Percentiles rank a stretch among this genome's conserved stretches.
These are phyloP conservation scores for Thielaviopsis punctulata DNA, from an alignment of 2,329 filamentous ascomycete genomes.

Conservation along the genomic window DNA sequence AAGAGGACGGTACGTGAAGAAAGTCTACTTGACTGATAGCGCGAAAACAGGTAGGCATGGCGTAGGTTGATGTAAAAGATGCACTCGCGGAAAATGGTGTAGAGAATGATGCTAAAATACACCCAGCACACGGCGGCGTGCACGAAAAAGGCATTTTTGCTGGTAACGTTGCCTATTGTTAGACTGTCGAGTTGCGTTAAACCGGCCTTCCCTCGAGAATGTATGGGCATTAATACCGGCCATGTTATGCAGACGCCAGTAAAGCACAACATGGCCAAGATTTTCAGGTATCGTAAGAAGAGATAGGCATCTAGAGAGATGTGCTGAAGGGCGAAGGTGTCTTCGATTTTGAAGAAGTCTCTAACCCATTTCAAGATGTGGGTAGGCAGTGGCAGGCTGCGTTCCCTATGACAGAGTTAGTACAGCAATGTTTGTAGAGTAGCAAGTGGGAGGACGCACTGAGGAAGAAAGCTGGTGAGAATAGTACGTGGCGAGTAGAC, in stretches of 20 bases:
- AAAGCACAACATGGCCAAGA: slow-evolving; percentile 59
- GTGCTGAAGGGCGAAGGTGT: slow-evolving; percentile 69
- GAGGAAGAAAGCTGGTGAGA: slow-evolving; percentile 28
- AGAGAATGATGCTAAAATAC: slow-evolving; percentile 78
- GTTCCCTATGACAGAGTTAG: slow-evolving; percentile 26
- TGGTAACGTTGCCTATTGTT: slow-evolving; percentile 30
- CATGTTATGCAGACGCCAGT: slow-evolving; percentile 69
- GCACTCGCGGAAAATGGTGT: slow-evolving; percentile 74
- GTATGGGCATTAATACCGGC: slow-evolving; percentile 71
- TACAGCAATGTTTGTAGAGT: background rate
- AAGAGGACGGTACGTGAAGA: slow-evolving; percentile 90
- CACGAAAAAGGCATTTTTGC: slow-evolving; percentile 54
- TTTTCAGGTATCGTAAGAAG: slow-evolving; percentile 69
- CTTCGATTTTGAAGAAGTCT: slow-evolving; percentile 44
- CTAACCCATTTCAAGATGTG: slow-evolving; percentile 45
- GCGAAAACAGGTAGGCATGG: slow-evolving; percentile 82
- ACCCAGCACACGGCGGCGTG: slow-evolving; percentile 67
- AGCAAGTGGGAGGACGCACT: slow-evolving; percentile 22
- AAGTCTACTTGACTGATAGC: slow-evolving; percentile 64
- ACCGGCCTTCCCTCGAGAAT: slow-evolving; percentile 58
- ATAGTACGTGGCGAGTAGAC: slow-evolving; percentile 40
- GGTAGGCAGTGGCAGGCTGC: slow-evolving; percentile 35
- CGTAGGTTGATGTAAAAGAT: slow-evolving; percentile 89
- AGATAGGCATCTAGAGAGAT: slow-evolving; percentile 80
- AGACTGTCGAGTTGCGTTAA: slow-evolving; percentile 42